phyloP scores from a whole-genome alignment of 2,329 filamentous ascomycete genomes.

The Calonectria pteridis region DNA sequence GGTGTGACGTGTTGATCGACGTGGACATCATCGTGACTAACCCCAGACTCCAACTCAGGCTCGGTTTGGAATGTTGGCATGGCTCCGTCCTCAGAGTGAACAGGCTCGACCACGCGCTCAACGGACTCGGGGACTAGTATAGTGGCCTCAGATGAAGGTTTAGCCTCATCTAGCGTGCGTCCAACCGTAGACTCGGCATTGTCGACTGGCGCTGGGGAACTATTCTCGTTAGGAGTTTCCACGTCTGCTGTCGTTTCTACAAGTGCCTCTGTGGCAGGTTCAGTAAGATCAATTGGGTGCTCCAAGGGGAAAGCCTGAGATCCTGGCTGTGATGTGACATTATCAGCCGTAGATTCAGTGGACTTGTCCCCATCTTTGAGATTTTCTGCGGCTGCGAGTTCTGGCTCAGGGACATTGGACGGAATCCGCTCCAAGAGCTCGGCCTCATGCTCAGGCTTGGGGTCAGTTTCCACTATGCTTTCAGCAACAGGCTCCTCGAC shows the following conservation, averaged over 20 bases:
- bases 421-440: constrained; percentile 27
- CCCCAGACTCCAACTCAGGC: background rate
- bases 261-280: background rate
- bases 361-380: constrained; percentile 7
- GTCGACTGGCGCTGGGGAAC: background rate
- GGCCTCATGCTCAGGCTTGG: constrained; percentile 29
- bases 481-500: constrained; percentile 32
- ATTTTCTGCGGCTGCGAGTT: constrained; percentile 34
- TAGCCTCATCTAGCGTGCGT: background rate
- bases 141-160: background rate
- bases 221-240: constrained; percentile 7
- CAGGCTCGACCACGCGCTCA: background rate
- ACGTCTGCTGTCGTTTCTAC: constrained; percentile 12
- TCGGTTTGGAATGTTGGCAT: background rate
- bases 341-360: constrained; percentile 33
- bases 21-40: background rate
- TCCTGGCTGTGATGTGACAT: constrained; percentile 13
- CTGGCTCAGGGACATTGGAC: constrained; percentile 35
- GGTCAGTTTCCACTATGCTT: constrained; percentile 24
- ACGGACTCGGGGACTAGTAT: background rate
- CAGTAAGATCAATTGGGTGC: constrained; percentile 3
- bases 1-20: background rate
- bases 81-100: background rate
- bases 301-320: background rate
- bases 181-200: background rate